Conservation (phyloP, 2,329 filamentous ascomycete genomes). For the Neofusicoccum cordaticola region DNA sequence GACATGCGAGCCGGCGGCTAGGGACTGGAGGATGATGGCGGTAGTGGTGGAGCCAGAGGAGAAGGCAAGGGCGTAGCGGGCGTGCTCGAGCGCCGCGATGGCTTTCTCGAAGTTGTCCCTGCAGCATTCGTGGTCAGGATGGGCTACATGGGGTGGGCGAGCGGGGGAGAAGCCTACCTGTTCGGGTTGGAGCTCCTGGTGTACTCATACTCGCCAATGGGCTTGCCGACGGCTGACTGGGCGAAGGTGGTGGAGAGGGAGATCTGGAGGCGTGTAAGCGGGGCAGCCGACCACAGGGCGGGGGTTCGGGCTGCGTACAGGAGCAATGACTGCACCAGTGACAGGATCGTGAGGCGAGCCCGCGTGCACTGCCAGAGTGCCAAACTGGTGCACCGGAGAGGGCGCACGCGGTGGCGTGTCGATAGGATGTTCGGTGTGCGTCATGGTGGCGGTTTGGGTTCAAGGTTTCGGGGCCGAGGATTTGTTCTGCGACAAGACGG, state of each 20-base stretch:
- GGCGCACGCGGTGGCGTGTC: conserved; percentile 71
- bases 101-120: conserved; percentile 89
- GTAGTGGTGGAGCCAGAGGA: conserved; percentile 92
- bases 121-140: neutral
- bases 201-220: conserved; percentile 89
- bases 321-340: conserved; percentile 92
- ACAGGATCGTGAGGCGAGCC: conserved; percentile 85
- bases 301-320: conserved; percentile 46
- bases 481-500: neutral
- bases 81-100: conserved; percentile 88
- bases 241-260: conserved; percentile 95
- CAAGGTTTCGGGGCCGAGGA: neutral
- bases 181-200: conserved; percentile 92
- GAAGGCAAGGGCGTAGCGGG: conserved; percentile 89
- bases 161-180: conserved; percentile 43
- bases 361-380: conserved; percentile 91
- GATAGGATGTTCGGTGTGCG: conserved; percentile 53
- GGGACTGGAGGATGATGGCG: conserved; percentile 85
- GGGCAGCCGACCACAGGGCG: conserved; percentile 18
- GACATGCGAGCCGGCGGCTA: conserved; percentile 88
- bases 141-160: conserved; percentile 3
- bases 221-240: conserved; percentile 83
- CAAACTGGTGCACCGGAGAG: conserved; percentile 77
- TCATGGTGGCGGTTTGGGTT: conserved; percentile 29
- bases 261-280: conserved; percentile 53